These are phyloP conservation scores for Medicago truncatula DNA, from an alignment of 306 rosid species.

Conservation along the genomic window DNA sequence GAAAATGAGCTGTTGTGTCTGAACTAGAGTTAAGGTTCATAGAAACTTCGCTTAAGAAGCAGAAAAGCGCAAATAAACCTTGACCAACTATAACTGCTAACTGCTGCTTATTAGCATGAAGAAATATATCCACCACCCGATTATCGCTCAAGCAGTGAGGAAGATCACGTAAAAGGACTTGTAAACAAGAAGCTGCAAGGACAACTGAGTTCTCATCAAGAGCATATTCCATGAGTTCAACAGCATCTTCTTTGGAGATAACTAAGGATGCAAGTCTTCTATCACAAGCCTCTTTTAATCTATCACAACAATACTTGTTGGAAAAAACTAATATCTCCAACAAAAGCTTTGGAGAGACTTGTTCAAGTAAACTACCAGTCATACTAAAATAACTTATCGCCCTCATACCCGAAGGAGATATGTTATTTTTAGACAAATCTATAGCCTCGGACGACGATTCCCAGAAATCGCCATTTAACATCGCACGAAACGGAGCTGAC, in stretches of 20 bases:
- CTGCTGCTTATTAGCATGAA: constrained; percentile 62
- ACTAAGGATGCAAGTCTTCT: constrained; percentile 78
- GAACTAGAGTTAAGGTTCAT: constrained; percentile 71
- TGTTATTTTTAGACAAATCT: constrained; percentile 79
- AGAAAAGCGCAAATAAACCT: constrained; percentile 75
- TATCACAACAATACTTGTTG: constrained; percentile 80
- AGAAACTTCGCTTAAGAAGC: constrained; percentile 84
- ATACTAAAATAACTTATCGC: constrained; percentile 69
- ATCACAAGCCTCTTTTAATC: constrained; percentile 80
- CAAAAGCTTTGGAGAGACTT: constrained; percentile 68
- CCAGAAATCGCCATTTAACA: constrained; percentile 87
- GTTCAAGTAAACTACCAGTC: constrained; percentile 64
- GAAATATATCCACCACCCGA: constrained; percentile 69
- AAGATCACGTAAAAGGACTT: constrained; percentile 75
- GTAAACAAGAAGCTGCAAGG: constrained; percentile 85
- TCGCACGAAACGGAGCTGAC: constrained; percentile 81
- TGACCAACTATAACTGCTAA: constrained; percentile 75
- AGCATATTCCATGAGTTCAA: constrained; percentile 83
- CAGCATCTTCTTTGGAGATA: constrained; percentile 74
- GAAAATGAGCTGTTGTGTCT: constrained; percentile 73
- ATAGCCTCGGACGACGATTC: constrained; percentile 76
- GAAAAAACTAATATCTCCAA: constrained; percentile 82
- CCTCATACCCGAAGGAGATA: constrained; percentile 79
- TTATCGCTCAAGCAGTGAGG: constrained; percentile 71
- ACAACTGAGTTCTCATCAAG: constrained; percentile 71